These are phyloP conservation scores for Flagelloscypha sp. DNA, from an alignment of 768 basidiomycete species.

Conservation along the genomic window DNA sequence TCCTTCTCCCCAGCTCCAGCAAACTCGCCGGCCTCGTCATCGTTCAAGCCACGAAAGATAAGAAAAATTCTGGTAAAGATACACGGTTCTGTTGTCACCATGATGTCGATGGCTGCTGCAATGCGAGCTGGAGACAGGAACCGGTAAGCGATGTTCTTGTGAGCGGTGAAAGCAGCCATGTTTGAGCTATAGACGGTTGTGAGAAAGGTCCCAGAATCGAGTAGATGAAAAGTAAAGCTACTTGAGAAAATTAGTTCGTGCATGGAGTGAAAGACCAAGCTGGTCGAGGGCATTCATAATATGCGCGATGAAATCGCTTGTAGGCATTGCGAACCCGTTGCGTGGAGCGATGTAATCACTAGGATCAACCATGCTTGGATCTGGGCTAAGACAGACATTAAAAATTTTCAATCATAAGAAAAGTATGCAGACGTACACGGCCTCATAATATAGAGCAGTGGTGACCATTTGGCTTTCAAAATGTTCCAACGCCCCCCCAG, in stretches of 20 bases:
- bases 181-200: slow-evolving; percentile 48
- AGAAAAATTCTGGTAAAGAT: slow-evolving; percentile 80
- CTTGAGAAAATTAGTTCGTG: slow-evolving; percentile 78
- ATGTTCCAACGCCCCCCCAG: slow-evolving; percentile 80
- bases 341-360: slow-evolving; percentile 71
- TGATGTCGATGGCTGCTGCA: slow-evolving; percentile 81
- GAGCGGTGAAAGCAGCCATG: slow-evolving; percentile 59
- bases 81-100: slow-evolving; percentile 73
- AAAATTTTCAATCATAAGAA: not conserved
- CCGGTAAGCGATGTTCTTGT: slow-evolving; percentile 88
- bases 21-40: slow-evolving; percentile 72
- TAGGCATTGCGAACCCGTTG: slow-evolving; percentile 81
- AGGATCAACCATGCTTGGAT: slow-evolving; percentile 68
- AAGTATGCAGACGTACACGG: slow-evolving; percentile 43
- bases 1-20: slow-evolving; percentile 80
- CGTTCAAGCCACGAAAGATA: slow-evolving; percentile 74
- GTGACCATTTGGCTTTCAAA: slow-evolving; percentile 76
- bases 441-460: slow-evolving; percentile 81
- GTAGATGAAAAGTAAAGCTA: slow-evolving; percentile 24
- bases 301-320: slow-evolving; percentile 73
- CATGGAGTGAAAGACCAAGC: slow-evolving; percentile 75
- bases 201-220: slow-evolving; percentile 3
- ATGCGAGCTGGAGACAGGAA: slow-evolving; percentile 74
- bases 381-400: slow-evolving; percentile 46
- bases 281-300: slow-evolving; percentile 77